Evolutionary conservation across 768 basidiomycete genomes (phyloP).

Genomic region (Lactifluus echinatus): DNA sequence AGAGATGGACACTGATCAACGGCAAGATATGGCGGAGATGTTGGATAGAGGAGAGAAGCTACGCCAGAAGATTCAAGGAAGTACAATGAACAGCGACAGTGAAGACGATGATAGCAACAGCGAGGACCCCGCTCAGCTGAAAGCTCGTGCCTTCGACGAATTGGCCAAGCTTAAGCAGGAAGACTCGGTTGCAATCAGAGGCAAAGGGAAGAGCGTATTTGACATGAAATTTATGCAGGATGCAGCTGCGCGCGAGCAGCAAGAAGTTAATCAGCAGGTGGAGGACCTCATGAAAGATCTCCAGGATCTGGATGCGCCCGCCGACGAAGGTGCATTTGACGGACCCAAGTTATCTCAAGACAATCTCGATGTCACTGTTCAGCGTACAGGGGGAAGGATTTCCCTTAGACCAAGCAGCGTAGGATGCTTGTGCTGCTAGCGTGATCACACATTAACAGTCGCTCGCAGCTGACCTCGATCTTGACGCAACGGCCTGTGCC

Average conservation of each 20-base stretch:
- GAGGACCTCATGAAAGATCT: constrained; percentile 72
- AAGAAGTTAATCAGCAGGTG: constrained; percentile 47
- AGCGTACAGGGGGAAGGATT: constrained; percentile 61
- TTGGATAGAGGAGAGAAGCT: constrained; percentile 73
- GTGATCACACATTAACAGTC: not conserved
- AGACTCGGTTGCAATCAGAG: constrained; percentile 17
- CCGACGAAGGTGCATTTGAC: constrained; percentile 23
- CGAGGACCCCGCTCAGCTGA: constrained; percentile 47
- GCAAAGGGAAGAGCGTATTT: constrained; percentile 62
- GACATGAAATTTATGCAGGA: constrained; percentile 99
- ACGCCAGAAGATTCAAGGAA: constrained; percentile 64
- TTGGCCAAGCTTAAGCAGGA: constrained; percentile 15
- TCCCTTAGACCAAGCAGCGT: constrained; percentile 45
- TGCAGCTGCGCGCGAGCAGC: constrained; percentile 62
- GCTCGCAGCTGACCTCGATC: constrained; percentile 10
- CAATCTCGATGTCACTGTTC: constrained; percentile 34
- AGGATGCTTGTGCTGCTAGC: not conserved
- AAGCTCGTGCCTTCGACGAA: constrained; percentile 22
- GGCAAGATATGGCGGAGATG: constrained; percentile 78
- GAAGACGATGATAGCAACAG: constrained; percentile 37
- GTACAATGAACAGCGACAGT: constrained; percentile 43
- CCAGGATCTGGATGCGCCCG: constrained; percentile 32
- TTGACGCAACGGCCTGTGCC: constrained; percentile 4
- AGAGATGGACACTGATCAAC: constrained; percentile 54
- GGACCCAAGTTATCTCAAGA: constrained; percentile 28